A percentile compares a stretch with the other conserved stretches of the same genome.
phyloP scores from a whole-genome alignment of 352 stramenopile species.

The Thalassiosira mediterranea region DNA sequence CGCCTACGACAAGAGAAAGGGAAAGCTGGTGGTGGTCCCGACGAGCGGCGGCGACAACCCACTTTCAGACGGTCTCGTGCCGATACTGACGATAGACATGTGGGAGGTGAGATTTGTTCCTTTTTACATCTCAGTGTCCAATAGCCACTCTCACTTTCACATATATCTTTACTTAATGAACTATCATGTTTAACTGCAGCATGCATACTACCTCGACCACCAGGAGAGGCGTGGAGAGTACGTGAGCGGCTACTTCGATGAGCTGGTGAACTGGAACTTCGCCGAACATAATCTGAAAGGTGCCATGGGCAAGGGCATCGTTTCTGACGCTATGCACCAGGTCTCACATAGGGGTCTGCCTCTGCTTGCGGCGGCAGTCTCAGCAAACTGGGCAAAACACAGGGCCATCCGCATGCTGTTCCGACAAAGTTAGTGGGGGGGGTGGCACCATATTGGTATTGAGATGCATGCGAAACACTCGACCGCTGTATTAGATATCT shows the following conservation, averaged over 20 bases:
- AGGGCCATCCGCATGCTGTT: constrained; percentile 19
- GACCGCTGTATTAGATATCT: no score
- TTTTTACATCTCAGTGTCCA: background rate
- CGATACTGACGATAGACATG: constrained; percentile 94
- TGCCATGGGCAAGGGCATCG: constrained; percentile 26
- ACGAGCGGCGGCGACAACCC: constrained; percentile 68
- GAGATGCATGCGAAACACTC: no score
- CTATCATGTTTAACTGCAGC: background rate
- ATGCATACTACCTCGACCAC: constrained; percentile 92
- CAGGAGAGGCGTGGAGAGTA: constrained; percentile 91
- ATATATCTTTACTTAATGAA: background rate
- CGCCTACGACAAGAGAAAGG: constrained; percentile 85
- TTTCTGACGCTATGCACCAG: constrained; percentile 20
- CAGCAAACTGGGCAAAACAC: constrained; percentile 13
- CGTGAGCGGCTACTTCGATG: constrained; percentile 88
- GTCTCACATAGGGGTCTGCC: constrained; percentile 19
- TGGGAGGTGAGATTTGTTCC: constrained; percentile 83
- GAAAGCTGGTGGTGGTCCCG: constrained; percentile 66
- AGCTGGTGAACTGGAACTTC: constrained; percentile 91
- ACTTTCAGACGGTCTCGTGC: constrained; percentile 85
- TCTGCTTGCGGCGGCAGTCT: constrained; percentile 4
- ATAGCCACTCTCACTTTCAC: no score
- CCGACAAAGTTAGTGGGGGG: constrained; percentile 7
- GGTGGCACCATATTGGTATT: no score
- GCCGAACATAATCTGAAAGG: constrained; percentile 51